These are phyloP conservation scores for Asterophora parasitica DNA, from an alignment of 768 basidiomycete genomes.

Conservation along the genomic window DNA sequence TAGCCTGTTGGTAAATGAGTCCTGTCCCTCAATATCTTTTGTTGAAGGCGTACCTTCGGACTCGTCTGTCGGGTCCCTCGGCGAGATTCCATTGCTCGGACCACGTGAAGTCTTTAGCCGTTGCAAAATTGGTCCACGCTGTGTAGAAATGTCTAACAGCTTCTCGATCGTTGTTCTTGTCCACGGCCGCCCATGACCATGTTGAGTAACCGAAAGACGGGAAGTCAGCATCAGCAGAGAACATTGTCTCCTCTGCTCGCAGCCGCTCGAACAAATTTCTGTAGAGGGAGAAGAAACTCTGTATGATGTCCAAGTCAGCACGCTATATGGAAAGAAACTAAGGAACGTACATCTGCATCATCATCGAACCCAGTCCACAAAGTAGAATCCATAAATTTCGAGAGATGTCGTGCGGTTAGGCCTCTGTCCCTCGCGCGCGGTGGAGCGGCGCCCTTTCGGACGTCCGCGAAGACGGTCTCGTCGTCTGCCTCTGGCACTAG, in stretches of 20 bases:
- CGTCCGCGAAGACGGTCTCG: slow-evolving; percentile 79
- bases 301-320: not conserved
- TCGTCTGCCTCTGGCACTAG: slow-evolving; percentile 80
- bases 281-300: slow-evolving; percentile 92
- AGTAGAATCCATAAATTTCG: slow-evolving; percentile 76
- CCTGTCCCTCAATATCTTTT: no score
- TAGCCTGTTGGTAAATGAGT: slow-evolving; percentile 38
- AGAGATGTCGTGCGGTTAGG: slow-evolving; percentile 72
- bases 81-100: slow-evolving; percentile 75
- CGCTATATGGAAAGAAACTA: not conserved
- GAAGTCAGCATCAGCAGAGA: slow-evolving; percentile 41
- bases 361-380: slow-evolving; percentile 67
- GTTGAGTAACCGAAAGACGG: slow-evolving; percentile 81
- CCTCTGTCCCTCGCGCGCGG: slow-evolving; percentile 61
- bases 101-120: slow-evolving; percentile 88
- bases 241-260: slow-evolving; percentile 68
- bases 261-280: slow-evolving; percentile 82
- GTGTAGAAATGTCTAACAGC: slow-evolving; percentile 76
- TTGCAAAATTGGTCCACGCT: slow-evolving; percentile 82
- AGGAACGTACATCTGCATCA: slow-evolving; percentile 46
- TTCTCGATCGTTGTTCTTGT: slow-evolving; percentile 39
- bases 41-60: slow-evolving; percentile 53
- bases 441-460: slow-evolving; percentile 64
- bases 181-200: slow-evolving; percentile 62
- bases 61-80: slow-evolving; percentile 83